A percentile compares a stretch with the other conserved stretches of the same genome.
These are phyloP conservation scores for Lathyrus oleraceus DNA, from an alignment of 306 rosid genomes.

Conservation along the genomic window DNA sequence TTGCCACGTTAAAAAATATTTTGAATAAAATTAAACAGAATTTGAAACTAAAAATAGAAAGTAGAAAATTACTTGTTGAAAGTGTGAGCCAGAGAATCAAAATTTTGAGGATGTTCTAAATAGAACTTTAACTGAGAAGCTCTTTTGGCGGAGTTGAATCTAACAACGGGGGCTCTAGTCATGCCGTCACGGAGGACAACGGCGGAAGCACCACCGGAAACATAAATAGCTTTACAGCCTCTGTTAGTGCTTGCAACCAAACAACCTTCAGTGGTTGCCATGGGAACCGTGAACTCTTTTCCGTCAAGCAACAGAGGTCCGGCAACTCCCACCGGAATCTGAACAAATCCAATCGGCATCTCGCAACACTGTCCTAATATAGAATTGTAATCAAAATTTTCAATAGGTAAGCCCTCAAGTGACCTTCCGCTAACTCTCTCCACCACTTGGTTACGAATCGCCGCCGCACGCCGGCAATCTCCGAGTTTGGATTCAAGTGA, in stretches of 20 bases:
- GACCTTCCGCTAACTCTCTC: conserved; percentile 60
- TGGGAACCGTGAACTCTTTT: conserved; percentile 67
- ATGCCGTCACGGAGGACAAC: conserved; percentile 68
- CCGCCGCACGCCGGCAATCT: conserved; percentile 68
- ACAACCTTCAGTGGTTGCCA: conserved; percentile 94
- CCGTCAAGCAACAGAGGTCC: conserved; percentile 83
- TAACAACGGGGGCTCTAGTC: conserved; percentile 89
- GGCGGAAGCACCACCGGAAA: conserved; percentile 78
- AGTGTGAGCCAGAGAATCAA: conserved; percentile 56
- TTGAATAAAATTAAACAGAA: background rate
- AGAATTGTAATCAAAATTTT: conserved; percentile 73
- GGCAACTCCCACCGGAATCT: conserved; percentile 87
- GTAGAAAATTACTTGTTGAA: conserved; percentile 62
- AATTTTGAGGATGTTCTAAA: conserved; percentile 66
- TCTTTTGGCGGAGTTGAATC: conserved; percentile 64
- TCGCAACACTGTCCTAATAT: conserved; percentile 95
- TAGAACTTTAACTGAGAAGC: conserved; percentile 76
- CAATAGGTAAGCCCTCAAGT: conserved; percentile 62
- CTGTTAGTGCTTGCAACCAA: conserved; percentile 87
- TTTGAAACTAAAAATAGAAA: background rate
- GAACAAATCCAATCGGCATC: conserved; percentile 84
- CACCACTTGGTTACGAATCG: conserved; percentile 61
- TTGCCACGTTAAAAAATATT: no score
- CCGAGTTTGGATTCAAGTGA: conserved; percentile 67
- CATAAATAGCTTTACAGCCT: conserved; percentile 80